These are phyloP conservation scores for Epichloe aotearoae DNA, from an alignment of 2,329 filamentous ascomycete species.

Conservation along the genomic window DNA sequence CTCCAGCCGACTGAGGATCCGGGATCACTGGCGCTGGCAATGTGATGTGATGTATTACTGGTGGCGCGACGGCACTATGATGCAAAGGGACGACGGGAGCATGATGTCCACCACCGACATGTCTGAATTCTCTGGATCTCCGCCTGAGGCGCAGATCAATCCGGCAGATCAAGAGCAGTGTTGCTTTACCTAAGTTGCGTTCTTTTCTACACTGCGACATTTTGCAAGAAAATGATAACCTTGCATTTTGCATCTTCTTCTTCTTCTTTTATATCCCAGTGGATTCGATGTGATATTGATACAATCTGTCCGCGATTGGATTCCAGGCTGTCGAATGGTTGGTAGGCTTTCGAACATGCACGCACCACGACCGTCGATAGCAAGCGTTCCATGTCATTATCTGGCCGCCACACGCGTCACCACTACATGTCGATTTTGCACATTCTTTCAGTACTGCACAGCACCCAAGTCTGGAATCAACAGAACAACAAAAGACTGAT, in stretches of 20 bases:
- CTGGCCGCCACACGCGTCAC: neutral
- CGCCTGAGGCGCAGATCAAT: neutral
- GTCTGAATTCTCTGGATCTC: conserved; percentile 12
- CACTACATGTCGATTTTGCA: neutral
- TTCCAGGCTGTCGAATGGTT: too few relatives aligned
- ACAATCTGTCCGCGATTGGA: too few relatives aligned
- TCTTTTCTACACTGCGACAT: too few relatives aligned
- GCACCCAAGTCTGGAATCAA: neutral
- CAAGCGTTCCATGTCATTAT: neutral
- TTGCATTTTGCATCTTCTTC: too few relatives aligned
- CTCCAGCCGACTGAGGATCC: conserved; percentile 18
- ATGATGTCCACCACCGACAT: conserved; percentile 11
- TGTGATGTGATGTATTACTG: conserved; percentile 25
- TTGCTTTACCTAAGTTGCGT: too few relatives aligned
- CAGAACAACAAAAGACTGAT: neutral
- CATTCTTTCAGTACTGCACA: neutral
- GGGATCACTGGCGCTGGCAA: conserved; percentile 22
- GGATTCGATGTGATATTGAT: too few relatives aligned
- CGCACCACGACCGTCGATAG: neutral
- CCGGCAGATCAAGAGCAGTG: conserved; percentile 3
- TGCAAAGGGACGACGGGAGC: conserved; percentile 6
- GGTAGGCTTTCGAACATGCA: neutral
- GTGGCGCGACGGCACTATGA: conserved; percentile 19
- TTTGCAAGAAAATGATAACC: too few relatives aligned
- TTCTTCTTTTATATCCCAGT: too few relatives aligned